phyloP scores from a whole-genome alignment of 495 filamentous ascomycete species.

The Daldinia vernicosa region DNA sequence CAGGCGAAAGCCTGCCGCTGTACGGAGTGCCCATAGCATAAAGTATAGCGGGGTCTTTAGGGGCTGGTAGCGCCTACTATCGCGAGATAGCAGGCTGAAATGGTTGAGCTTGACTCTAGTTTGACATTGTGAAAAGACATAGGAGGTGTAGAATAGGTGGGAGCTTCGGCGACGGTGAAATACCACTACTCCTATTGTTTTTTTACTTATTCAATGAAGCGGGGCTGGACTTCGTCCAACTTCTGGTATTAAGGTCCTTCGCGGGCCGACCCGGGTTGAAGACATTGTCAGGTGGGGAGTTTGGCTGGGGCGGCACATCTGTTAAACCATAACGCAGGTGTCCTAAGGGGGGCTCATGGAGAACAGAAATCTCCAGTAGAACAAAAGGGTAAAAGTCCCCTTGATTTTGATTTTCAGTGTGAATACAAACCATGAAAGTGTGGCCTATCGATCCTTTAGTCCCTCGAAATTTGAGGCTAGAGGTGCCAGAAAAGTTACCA shows the following conservation, averaged over 20 bases:
- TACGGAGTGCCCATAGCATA: too few species aligned
- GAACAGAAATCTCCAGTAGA: slow-evolving; percentile 15
- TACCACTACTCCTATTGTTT: slow-evolving; percentile 10
- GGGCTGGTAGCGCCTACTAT: too few species aligned
- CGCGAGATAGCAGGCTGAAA: too few species aligned
- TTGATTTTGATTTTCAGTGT: slow-evolving; percentile 16
- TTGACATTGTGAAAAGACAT: slow-evolving; percentile 16
- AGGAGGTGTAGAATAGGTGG: slow-evolving; percentile 15
- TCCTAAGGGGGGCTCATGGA: slow-evolving; percentile 8
- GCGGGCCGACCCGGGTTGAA: slow-evolving; percentile 11
- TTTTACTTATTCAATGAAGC: slow-evolving; percentile 11
- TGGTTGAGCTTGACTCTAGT: slow-evolving; percentile 15
- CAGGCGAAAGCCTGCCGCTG: too few species aligned
- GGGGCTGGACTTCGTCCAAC: slow-evolving; percentile 12
- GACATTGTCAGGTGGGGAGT: slow-evolving; percentile 15
- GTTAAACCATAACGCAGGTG: slow-evolving; percentile 15
- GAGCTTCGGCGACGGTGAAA: slow-evolving; percentile 13
- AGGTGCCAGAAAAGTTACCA: slow-evolving; percentile 15
- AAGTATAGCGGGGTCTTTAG: too few species aligned
- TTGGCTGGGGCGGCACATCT: slow-evolving; percentile 14
- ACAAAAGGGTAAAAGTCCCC: slow-evolving; percentile 12
- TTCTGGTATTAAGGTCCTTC: slow-evolving; percentile 14
- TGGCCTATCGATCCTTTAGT: slow-evolving; percentile 15
- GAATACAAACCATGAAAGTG: slow-evolving; percentile 16
- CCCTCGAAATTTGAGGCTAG: slow-evolving; percentile 15